Evolutionary conservation across 148 eudicot genomes (phyloP), one percentile per base, ranked within the genome.

Genomic region (Diospyros kaki): DNA sequence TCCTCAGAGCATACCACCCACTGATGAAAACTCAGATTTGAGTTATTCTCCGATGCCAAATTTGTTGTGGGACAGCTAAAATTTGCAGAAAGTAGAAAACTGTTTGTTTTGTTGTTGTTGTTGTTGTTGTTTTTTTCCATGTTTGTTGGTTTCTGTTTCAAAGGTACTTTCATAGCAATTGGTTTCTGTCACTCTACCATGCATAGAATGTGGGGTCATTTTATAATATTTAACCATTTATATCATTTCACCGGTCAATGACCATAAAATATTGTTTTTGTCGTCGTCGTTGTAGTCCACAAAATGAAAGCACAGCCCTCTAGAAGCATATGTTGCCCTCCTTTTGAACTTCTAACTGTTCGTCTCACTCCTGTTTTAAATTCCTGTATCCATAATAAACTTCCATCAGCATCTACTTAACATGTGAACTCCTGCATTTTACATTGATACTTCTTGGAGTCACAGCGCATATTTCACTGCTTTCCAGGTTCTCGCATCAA

Each of bases 401-500:
- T 28, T 54, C 60, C 7, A 39, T 17, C 58, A 10, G n/a, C 71
- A 68, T 68, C 58, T 68, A 28, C 60, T 51, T 52, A 45, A 52
- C 2, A 6, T 69, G n/a, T 65, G 15, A 44, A 54, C 63, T 17
- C 58, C 17, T 51, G n/a, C 61, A 15, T 7, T n/a, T 9, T 8
- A 6, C 68, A 58, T 61, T 17, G 10, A 41, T 55, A 45, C 38
- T 64, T 77, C 14, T 28, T 38, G 64, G 39, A 71, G 28, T 61
- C 50, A 14, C 28, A 75, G 66, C 55, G 15, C 66, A 51, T 58
- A 8, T 13, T 15, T 4, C 44, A 3, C 50, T 13, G 11, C 65
- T 53, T 70, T n/a, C 72, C 86, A 95, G 98, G 96, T 95, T 75
- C 93, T 95, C 38, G 81, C 88, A 45, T 90, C 88, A 68, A 86